These are phyloP conservation scores for Cadophora luteo-olivacea DNA, from an alignment of 2,329 filamentous ascomycete species.

Conservation along the genomic window DNA sequence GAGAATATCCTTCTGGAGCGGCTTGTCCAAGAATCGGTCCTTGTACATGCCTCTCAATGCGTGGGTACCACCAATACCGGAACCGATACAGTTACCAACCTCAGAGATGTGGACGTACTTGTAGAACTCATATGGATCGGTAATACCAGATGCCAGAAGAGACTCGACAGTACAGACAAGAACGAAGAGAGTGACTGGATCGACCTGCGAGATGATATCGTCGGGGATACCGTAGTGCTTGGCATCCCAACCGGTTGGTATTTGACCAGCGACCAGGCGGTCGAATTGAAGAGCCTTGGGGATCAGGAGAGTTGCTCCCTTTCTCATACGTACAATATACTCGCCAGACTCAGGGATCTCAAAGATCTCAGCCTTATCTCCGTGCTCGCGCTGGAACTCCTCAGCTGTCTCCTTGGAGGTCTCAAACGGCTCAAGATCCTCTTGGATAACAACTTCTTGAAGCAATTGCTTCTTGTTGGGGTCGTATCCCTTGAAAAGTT, in stretches of 20 bases:
- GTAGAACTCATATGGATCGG: constrained; percentile 99
- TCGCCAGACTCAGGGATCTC: constrained; percentile 93
- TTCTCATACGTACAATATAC: constrained; percentile 92
- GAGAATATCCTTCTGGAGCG: constrained; percentile 97
- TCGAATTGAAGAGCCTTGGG: constrained; percentile 98
- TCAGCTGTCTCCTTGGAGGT: constrained; percentile 95
- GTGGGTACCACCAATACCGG: constrained; percentile 93
- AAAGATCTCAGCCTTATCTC: constrained; percentile 96
- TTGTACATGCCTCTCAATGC: constrained; percentile 98
- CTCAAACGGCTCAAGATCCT: constrained; percentile 97
- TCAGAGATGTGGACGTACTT: constrained; percentile 98
- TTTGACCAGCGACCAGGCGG: constrained; percentile 94
- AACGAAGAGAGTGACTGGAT: constrained; percentile 93
- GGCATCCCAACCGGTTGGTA: constrained; percentile 96
- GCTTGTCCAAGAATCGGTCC: constrained; percentile 95
- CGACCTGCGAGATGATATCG: constrained; percentile 96
- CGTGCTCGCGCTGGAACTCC: constrained; percentile 96
- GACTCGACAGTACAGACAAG: constrained; percentile 93
- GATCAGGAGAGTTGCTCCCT: constrained; percentile 92
- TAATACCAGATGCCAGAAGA: constrained; percentile 91
- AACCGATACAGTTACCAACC: constrained; percentile 97
- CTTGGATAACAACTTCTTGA: constrained; percentile 96
- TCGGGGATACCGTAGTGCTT: constrained; percentile 96
- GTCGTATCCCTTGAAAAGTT: constrained; percentile 96
- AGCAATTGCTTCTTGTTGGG: constrained; percentile 98